Base-by-base conservation (phyloP, 768 basidiomycete species). In the Favolaschia claudopus region DNA sequence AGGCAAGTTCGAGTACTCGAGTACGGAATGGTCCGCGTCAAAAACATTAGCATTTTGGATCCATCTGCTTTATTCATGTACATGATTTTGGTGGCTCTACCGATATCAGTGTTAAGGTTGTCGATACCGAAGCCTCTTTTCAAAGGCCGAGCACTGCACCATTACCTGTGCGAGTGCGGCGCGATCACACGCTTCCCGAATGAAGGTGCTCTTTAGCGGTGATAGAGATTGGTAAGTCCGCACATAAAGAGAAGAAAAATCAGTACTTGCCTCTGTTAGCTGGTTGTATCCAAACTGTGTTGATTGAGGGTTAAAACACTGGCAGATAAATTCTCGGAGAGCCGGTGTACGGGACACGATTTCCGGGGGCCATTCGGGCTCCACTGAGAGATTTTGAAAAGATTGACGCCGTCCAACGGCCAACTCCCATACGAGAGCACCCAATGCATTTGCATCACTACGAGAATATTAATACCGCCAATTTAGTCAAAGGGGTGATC, bases 391-490 rank as follows among this genome's bases (percentile, higher is more conserved):
- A 7, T 20, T 80, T 74, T 77, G 77, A n/a, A 76, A 72, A 33
- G 85, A 83, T 1, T 82, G 82, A 6, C 82, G 84, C 37, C 76
- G 73, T 7, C 76, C 75, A 59, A 82, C 75, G 7, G 79, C 81
- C 49, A 82, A 70, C 65, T 85, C 84, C 81, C 84, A 82, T 1
- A 82, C 71, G 0, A 84, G 83, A 1, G 84, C 80, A 3, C 84
- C 83, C 4, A 84, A 69, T 0, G 82, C 79, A 77, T 80, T 82
- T 0, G 76, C 70, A 38, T 85, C 83, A 25, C 82, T 55, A 14
- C 7, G 27, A 33, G 20, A 19, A 25, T n/a, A 43, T 28, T 1
- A 20, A 5, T 20, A 7, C 13, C 19, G 1, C 6, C 14, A 29
- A 15, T 14, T 7, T 20, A 14, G 13, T 31, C 7, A 19, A 59